phyloP scores from a whole-genome alignment of 441 rosid species.

The Gossypium schwendimanii region DNA sequence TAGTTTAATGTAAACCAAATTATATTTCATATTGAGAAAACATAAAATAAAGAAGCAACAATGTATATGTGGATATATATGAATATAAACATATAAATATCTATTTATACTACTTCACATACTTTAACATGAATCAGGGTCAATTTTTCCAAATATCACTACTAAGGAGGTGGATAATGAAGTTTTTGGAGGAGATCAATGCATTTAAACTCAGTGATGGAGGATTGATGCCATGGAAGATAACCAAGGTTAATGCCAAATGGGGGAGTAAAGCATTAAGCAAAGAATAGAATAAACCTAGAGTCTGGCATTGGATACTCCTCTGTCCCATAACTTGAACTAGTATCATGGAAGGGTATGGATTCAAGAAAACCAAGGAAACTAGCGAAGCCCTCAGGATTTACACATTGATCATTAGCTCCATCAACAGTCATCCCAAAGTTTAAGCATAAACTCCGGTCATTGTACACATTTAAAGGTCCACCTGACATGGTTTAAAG shows the following conservation, averaged over 20 bases:
- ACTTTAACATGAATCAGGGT: background rate
- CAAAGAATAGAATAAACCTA: slow-evolving; percentile 42
- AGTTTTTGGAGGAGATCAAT: background rate
- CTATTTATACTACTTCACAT: background rate
- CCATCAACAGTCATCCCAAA: slow-evolving; percentile 48
- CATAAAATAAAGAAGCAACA: background rate
- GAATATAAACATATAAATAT: background rate
- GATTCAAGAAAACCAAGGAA: slow-evolving; percentile 86
- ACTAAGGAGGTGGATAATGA: background rate
- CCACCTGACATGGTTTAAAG: slow-evolving; percentile 35
- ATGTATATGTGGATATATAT: background rate
- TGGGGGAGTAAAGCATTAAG: slow-evolving; percentile 10
- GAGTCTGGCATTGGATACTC: slow-evolving; percentile 50
- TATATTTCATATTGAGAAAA: background rate
- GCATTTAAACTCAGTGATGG: background rate
- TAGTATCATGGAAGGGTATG: slow-evolving; percentile 64
- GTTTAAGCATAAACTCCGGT: slow-evolving; percentile 50
- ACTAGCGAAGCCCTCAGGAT: slow-evolving; percentile 65
- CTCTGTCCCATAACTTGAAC: slow-evolving; percentile 53
- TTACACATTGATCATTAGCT: slow-evolving; percentile 60
- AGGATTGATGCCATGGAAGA: background rate
- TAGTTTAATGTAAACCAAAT: background rate
- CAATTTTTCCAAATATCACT: background rate
- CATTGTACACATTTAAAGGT: slow-evolving; percentile 34
- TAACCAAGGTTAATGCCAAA: slow-evolving; percentile 8